phyloP scores from a whole-genome alignment of 2,329 filamentous ascomycete species.

The Beauveria varroae region DNA sequence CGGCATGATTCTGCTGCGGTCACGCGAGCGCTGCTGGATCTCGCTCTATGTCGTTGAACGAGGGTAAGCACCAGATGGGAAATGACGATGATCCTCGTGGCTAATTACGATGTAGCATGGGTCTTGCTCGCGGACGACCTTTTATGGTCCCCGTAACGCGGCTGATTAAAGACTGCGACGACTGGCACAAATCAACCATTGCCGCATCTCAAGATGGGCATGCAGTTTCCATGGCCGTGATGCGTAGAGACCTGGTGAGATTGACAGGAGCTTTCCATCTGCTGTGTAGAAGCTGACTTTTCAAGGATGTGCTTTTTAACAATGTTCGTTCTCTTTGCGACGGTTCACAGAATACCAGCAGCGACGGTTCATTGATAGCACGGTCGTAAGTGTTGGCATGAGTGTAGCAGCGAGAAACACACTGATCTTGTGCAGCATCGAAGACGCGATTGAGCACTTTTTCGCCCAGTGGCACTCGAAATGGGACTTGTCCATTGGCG shows the following conservation, averaged over 20 bases:
- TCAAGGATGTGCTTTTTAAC: conserved; percentile 46
- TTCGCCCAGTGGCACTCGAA: conserved; percentile 58
- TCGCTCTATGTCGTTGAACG: conserved; percentile 65
- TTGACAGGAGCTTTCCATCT: neutral
- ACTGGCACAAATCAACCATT: conserved; percentile 57
- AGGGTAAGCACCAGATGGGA: conserved; percentile 37
- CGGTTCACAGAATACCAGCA: conserved; percentile 39
- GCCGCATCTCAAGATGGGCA: conserved; percentile 62
- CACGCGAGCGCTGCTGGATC: conserved; percentile 63
- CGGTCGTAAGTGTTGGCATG: conserved; percentile 34
- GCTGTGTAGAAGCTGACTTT: conserved; percentile 9
- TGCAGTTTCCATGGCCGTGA: conserved; percentile 63
- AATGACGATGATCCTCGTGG: neutral
- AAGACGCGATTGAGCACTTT: conserved; percentile 56
- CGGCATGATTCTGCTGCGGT: conserved; percentile 53
- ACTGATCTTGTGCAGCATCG: conserved; percentile 33
- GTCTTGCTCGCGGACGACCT: conserved; percentile 59
- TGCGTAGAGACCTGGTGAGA: conserved; percentile 57
- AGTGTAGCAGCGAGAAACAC: neutral
- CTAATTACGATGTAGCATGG: conserved; percentile 38
- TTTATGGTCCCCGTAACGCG: conserved; percentile 62
- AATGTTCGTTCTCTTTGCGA: conserved; percentile 54
- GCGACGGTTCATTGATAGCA: conserved; percentile 45
- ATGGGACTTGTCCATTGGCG: conserved; percentile 52
- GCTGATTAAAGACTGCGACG: conserved; percentile 59